phyloP scores from a whole-genome alignment of 2,329 filamentous ascomycete species.

The Penicillium sp. region DNA sequence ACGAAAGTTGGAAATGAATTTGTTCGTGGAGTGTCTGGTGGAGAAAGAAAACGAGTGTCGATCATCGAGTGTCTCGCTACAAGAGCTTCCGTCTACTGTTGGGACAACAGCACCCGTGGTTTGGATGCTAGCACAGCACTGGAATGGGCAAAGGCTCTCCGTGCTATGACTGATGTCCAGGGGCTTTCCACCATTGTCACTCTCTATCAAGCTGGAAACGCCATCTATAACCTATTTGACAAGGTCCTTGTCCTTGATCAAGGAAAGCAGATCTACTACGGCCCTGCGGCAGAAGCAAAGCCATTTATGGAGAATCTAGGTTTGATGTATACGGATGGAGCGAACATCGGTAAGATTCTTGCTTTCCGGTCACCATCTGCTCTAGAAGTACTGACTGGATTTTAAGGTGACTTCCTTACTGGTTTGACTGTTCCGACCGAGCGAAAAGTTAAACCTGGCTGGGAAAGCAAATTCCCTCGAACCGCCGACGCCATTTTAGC shows the following conservation, averaged over 20 bases:
- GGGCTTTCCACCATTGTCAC: slow-evolving; percentile 63
- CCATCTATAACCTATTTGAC: slow-evolving; percentile 68
- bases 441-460: slow-evolving; percentile 45
- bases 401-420: slow-evolving; percentile 60
- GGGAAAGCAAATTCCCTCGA: slow-evolving; percentile 46
- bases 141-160: slow-evolving; percentile 60
- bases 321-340: slow-evolving; percentile 62
- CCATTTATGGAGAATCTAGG: slow-evolving; percentile 67
- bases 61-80: slow-evolving; percentile 65
- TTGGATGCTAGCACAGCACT: slow-evolving; percentile 66
- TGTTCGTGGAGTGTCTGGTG: slow-evolving; percentile 66
- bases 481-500: slow-evolving; percentile 49
- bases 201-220: slow-evolving; percentile 69
- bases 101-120: slow-evolving; percentile 68
- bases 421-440: slow-evolving; percentile 61
- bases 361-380: background rate
- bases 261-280: slow-evolving; percentile 66
- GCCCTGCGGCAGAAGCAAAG: slow-evolving; percentile 57
- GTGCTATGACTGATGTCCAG: slow-evolving; percentile 63
- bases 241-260: slow-evolving; percentile 69
- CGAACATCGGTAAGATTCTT: slow-evolving; percentile 53
- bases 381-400: background rate
- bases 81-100: slow-evolving; percentile 60
- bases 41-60: slow-evolving; percentile 68
- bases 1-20: slow-evolving; percentile 70